phyloP scores from a whole-genome alignment of 345 rosid species.

The Brassica carinata region DNA sequence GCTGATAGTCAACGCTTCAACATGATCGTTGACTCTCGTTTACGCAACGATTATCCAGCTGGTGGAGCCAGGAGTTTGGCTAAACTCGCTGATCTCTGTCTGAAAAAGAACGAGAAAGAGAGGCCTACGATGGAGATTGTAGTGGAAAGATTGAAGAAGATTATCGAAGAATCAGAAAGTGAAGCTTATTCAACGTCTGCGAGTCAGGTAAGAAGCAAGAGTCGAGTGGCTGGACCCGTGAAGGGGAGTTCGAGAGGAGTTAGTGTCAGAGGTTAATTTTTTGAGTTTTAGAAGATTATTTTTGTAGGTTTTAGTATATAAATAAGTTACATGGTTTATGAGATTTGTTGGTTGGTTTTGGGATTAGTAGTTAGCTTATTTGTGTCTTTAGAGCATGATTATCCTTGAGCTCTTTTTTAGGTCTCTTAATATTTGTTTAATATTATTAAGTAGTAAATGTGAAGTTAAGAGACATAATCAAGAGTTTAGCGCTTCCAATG shows the following conservation, averaged over 20 bases:
- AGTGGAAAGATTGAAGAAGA: slow-evolving; percentile 59
- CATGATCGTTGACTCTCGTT: slow-evolving; percentile 67
- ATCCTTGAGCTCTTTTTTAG: no score
- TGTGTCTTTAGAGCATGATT: not conserved
- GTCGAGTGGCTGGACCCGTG: slow-evolving; percentile 16
- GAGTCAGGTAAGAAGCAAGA: slow-evolving; percentile 14
- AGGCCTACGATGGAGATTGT: slow-evolving; percentile 71
- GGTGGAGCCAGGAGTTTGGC: slow-evolving; percentile 62
- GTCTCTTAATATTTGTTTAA: no score
- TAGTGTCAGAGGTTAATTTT: slow-evolving; percentile 30
- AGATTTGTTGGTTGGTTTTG: not conserved
- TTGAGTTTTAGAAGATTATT: not conserved
- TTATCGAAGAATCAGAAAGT: slow-evolving; percentile 39
- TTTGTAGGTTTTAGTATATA: not conserved
- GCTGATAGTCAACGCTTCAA: slow-evolving; percentile 58
- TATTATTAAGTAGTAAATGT: no score
- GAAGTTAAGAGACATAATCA: no score
- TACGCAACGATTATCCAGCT: slow-evolving; percentile 54
- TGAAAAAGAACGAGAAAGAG: slow-evolving; percentile 59
- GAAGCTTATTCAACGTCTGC: not conserved
- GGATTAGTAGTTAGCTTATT: not conserved
- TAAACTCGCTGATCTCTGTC: slow-evolving; percentile 67
- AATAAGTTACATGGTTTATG: not conserved
- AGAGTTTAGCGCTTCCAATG: no score
- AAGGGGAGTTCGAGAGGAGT: slow-evolving; percentile 27